phyloP scores from a whole-genome alignment of 1,284 basidiomycete genomes.

The Pisolithus thermaeus region DNA sequence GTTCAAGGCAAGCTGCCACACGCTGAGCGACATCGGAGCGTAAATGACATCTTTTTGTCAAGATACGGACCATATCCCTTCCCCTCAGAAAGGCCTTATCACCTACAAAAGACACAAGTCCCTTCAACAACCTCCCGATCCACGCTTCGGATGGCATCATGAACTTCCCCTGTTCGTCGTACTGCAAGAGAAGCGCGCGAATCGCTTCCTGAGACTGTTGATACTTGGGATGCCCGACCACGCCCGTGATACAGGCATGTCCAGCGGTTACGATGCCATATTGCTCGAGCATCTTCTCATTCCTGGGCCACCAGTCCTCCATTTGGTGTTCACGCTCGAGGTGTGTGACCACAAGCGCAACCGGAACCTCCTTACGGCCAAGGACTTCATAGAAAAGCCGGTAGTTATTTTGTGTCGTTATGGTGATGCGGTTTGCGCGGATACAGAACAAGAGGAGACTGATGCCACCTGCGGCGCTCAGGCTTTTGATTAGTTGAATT shows the following conservation, averaged over 20 bases:
- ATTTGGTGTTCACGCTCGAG: slow-evolving; percentile 25
- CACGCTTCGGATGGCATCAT: slow-evolving; percentile 26
- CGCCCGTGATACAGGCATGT: slow-evolving; percentile 25
- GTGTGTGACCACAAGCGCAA: slow-evolving; percentile 27
- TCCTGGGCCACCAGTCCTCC: slow-evolving; percentile 29
- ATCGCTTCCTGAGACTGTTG: slow-evolving; percentile 14
- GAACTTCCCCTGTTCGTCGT: slow-evolving; percentile 23
- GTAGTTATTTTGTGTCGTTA: slow-evolving; percentile 22
- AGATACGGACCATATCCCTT: slow-evolving; percentile 20
- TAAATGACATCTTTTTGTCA: slow-evolving; percentile 22
- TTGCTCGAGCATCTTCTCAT: slow-evolving; percentile 15
- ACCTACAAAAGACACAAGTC: slow-evolving; percentile 13
- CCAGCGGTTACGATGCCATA: slow-evolving; percentile 18
- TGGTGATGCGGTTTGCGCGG: slow-evolving; percentile 19
- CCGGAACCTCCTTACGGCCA: slow-evolving; percentile 26
- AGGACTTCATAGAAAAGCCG: slow-evolving; percentile 25
- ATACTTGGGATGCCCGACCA: slow-evolving; percentile 15
- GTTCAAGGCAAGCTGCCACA: slow-evolving; percentile 21
- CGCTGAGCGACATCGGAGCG: slow-evolving; percentile 21
- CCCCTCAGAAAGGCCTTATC: slow-evolving; percentile 20
- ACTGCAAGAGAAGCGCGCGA: slow-evolving; percentile 11
- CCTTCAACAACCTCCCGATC: slow-evolving; percentile 22
- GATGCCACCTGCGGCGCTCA: slow-evolving; percentile 24
- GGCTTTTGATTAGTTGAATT: slow-evolving; percentile 16
- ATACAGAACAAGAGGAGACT: slow-evolving; percentile 29